Percentiles rank a stretch among this genome's conserved stretches.
Conservation (phyloP, 2,329 filamentous ascomycete species). For the Massarina eburnea region DNA sequence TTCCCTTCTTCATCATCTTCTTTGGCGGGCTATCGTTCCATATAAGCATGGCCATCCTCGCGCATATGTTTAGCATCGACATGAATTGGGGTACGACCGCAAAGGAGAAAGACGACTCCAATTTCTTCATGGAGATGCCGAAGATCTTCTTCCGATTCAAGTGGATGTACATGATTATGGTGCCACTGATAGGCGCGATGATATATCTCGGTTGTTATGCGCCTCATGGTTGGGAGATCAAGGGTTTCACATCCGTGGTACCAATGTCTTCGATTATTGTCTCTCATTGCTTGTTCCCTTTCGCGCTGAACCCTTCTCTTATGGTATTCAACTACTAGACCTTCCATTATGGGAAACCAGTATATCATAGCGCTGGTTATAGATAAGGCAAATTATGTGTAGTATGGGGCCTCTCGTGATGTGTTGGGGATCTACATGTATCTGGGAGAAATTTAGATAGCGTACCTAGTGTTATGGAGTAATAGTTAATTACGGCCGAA, state of each 20-base stretch:
- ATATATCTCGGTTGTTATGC: slow-evolving; percentile 69
- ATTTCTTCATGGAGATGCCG: slow-evolving; percentile 82
- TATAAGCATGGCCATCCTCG: slow-evolving; percentile 73
- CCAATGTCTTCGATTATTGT: slow-evolving; percentile 68
- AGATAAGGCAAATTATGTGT: too few relatives aligned
- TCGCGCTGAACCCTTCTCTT: slow-evolving; percentile 72
- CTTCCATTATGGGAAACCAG: background rate
- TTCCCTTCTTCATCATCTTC: slow-evolving; percentile 71
- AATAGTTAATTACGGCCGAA: too few relatives aligned
- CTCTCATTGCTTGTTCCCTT: slow-evolving; percentile 69
- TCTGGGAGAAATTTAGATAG: too few relatives aligned
- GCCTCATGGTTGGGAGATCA: slow-evolving; percentile 57
- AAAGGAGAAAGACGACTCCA: slow-evolving; percentile 79
- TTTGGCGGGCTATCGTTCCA: slow-evolving; percentile 78
- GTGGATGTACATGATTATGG: slow-evolving; percentile 61
- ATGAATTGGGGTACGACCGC: slow-evolving; percentile 83
- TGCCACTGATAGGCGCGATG: slow-evolving; percentile 63
- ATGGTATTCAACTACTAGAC: slow-evolving; percentile 74
- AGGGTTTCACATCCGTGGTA: slow-evolving; percentile 64
- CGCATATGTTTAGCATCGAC: slow-evolving; percentile 82
- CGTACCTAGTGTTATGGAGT: too few relatives aligned
- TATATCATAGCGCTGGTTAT: background rate
- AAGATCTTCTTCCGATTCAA: slow-evolving; percentile 79
- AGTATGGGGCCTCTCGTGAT: too few relatives aligned
- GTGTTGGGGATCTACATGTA: too few relatives aligned